Percentiles rank a stretch among this genome's conserved stretches.
Evolutionary conservation across 352 stramenopile genomes (phyloP).

Genomic region (Globisporangium acanthophoron): DNA sequence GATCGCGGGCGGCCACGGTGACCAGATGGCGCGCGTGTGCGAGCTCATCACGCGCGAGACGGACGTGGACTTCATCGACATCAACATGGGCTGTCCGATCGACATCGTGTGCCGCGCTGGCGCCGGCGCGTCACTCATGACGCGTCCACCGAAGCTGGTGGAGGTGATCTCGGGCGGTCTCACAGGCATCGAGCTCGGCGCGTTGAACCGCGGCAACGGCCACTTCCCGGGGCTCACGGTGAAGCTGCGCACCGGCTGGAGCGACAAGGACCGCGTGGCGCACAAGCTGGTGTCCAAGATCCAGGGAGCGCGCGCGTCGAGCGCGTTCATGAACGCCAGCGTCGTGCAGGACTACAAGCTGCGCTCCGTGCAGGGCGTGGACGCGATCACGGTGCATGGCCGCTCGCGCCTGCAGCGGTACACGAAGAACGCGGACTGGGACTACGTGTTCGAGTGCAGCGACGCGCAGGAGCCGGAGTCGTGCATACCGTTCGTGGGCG

Average conservation of each 20-base stretch:
- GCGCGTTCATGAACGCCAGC: conserved; percentile 73
- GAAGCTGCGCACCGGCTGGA: conserved; percentile 98
- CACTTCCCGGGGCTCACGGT: conserved; percentile 87
- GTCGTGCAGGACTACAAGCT: conserved; percentile 71
- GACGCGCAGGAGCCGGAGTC: conserved; percentile 41
- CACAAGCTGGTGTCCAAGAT: conserved; percentile 93
- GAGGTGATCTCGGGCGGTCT: conserved; percentile 88
- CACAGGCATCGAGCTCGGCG: conserved; percentile 75
- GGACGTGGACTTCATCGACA: conserved; percentile 97
- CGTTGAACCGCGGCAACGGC: conserved; percentile 17
- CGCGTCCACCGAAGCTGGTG: conserved; percentile 82
- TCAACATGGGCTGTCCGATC: conserved; percentile 99
- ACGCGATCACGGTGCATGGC: conserved; percentile 92
- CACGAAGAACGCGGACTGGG: conserved; percentile 97
- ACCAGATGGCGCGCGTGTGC: conserved; percentile 91
- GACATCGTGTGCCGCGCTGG: conserved; percentile 90
- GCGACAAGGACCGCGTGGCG: conserved; percentile 92
- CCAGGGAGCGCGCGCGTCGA: conserved; percentile 55
- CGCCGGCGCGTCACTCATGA: conserved; percentile 94
- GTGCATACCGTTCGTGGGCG: conserved; percentile 90
- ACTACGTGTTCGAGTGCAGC: conserved; percentile 94
- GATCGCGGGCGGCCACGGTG: conserved; percentile 88
- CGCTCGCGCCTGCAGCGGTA: conserved; percentile 96
- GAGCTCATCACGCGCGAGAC: conserved; percentile 93
- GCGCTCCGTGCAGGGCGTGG: conserved; percentile 51